Evolutionary conservation across 192 early-diverging fungal genomes (phyloP), one percentile per base, ranked within the genome.

Genomic region (Rhizophlyctis rosea): DNA sequence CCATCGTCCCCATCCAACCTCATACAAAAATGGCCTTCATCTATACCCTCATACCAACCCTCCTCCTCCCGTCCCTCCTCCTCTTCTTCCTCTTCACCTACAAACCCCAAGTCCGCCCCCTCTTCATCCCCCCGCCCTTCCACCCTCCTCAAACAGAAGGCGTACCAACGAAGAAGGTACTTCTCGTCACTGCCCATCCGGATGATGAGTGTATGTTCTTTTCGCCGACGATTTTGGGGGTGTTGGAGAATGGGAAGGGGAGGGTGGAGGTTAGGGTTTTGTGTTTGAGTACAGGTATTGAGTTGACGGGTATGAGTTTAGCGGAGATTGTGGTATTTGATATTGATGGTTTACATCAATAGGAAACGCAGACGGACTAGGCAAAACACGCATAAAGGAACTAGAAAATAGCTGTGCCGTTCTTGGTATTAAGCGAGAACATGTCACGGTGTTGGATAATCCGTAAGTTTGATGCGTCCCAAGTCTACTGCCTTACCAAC

Each of bases 151-250:
- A n/a, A n/a, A 1, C 50, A 57, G 51, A 55, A 75, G 28, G 9
- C 18, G 9, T 7, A 44, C 39, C 39, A 7, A 44, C 7, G 9
- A 44, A 44, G 18, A 67, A 67, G 44, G 77, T 88, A 11, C 76
- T 91, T 4, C 69, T 95, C 16, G 75, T 93, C 14, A 92, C 84
- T 18, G 90, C 94, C 4, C 94, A 97, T 71, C 96, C 96, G 0
- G 96, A 98, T 78, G 96, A 98, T 72, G 96, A 98, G 64, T 93
- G 91, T 81, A 95, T 96, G 93, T 98, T 98, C 76, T 98, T 98
- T 78, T 82, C 84, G 13, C 94, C 94, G 0, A 90, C 90, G 7
- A 61, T 94, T 1, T 64, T 82, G 33, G 69, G 67, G 47, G 61
- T 94, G 50, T 68, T 67, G 11, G 73, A n/a, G n/a, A n/a, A n/a